Base-by-base conservation (phyloP, 352 stramenopile genomes). In the Saprolegnia parasitica region DNA sequence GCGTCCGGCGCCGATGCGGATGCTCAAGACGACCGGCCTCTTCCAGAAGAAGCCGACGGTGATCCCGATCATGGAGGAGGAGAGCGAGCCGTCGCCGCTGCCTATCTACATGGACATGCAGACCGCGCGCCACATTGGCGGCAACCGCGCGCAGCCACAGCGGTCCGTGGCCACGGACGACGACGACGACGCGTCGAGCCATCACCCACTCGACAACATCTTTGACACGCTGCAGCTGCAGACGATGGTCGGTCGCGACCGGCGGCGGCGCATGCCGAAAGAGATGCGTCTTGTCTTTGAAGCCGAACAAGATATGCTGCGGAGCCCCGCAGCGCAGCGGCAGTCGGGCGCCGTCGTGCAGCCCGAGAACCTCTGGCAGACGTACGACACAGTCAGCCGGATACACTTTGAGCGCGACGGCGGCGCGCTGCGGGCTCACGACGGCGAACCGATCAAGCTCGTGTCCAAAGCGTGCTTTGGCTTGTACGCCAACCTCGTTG, bases 91-190 rank as follows among this genome's bases (percentile, higher is more conserved):
- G n/a, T 58, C 63, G 18, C 63, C 63, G 29, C 20, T 29, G 8
- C 63, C 63, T 8, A 70, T 61, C 18, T 70, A 70, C 29, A 52
- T 70, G 46, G 63, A 70, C 29, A 45, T 70, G n/a, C 63, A 70
- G 26, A 61, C 63, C 13, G 26, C 46, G 15, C 49, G 45, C 24
- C 52, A 60, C 35, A 60, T 60, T 26, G 45, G 21, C 15, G 46
- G 26, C 18, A 15, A 20, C 18, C 47, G 29, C 20, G 46, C 63
- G 32, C 15, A 8, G 46, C 18, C 39, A 4, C 46, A 5, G 29
- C 29, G 29, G 29, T 35, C 29, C 29, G 29, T 35, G 32, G 18
- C 47, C 29, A 13, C 11, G 10, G 20, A 37, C 23, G 26, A 61
- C 26, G 23, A n/a, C 54, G 26, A 42, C 23, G 13, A 9, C 6